phyloP scores from a whole-genome alignment of 768 basidiomycete species.

The Candolleomyces aberdarensis region DNA sequence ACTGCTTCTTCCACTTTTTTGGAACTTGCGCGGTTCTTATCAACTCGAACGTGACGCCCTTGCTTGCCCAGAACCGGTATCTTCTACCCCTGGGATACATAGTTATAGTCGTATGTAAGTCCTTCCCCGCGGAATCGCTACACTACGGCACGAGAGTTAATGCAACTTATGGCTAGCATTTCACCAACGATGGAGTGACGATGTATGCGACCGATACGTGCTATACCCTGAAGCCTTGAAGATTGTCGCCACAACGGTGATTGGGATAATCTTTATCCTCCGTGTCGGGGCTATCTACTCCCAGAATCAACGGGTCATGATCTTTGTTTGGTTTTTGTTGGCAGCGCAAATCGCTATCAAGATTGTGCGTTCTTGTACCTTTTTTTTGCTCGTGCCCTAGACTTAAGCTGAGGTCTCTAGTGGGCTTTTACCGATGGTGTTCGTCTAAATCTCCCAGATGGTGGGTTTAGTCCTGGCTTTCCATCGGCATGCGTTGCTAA shows the following conservation, averaged over 20 bases:
- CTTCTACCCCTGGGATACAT: constrained; percentile 32
- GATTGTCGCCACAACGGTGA: constrained; percentile 25
- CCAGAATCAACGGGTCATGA: constrained; percentile 15
- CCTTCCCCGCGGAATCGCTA: neutral
- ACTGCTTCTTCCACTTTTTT: neutral
- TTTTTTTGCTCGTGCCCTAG: too few species aligned
- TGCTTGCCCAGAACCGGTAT: constrained; percentile 30
- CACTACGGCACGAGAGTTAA: neutral
- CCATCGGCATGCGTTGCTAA: neutral
- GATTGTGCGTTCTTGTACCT: constrained; percentile 23
- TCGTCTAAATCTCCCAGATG: constrained; percentile 25
- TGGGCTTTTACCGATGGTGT: constrained; percentile 36
- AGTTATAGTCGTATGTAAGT: constrained; percentile 32
- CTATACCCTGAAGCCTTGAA: constrained; percentile 35
- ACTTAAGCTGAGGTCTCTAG: constrained; percentile 10
- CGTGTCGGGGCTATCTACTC: constrained; percentile 30
- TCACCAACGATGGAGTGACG: constrained; percentile 29
- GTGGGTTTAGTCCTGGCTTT: constrained; percentile 12
- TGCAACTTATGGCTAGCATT: constrained; percentile 20
- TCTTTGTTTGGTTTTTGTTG: constrained; percentile 19
- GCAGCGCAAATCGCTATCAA: constrained; percentile 26
- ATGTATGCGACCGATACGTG: constrained; percentile 30
- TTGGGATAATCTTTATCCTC: constrained; percentile 31
- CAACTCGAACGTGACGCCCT: neutral
- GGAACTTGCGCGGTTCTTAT: neutral